Base-by-base conservation (phyloP, 805 yeast genomes). In the Ogataea corticis region DNA sequence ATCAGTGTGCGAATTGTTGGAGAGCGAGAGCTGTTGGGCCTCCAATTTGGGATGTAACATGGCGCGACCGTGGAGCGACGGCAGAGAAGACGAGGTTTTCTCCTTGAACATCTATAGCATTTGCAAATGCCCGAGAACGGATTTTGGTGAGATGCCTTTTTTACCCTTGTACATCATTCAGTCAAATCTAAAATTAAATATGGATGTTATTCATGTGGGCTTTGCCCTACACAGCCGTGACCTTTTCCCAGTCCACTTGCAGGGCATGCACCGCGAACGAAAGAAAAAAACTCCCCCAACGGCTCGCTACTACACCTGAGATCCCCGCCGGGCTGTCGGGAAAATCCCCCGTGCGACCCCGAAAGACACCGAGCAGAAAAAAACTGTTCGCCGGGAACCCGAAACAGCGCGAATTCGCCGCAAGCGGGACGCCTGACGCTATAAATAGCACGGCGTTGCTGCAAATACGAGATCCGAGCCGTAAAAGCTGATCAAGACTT, bases 101-200 rank as follows among this genome's bases (percentile, higher is more conserved):
- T 37, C 40, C 18, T 28, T 28, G 16, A 27, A 37, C 40, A 37
- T 35, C 21, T 35, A 25, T 12, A 35, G 31, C 38, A 35, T 25
- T 16, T 25, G 31, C 31, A 11, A 12, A 6, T 28, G 31, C 31
- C 6, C n/a, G 14, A 28, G 31, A 28, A 11, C 14, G 31, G 31
- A 7, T 7, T 28, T 28, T 28, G 6, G 13, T 28, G 31, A n/a
- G n/a, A n/a, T n/a, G 13, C 4, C 11, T 28, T 28, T 28, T 28
- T 28, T 11, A 12, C 6, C 31, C 6, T 28, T 4, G 6, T 6
- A 11, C 7, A 11, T 28, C 31, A 7, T 11, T 25, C n/a, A 21
- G 25, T 6, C 25, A 27, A 17, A 37, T 25, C 40, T 37, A 37
- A 37, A 27, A 27, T 27, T 37, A 37, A 27, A 37, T 37, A 32